A percentile compares a stretch with the other conserved stretches of the same genome.
These are phyloP conservation scores for Heliamphora pulchella DNA, from an alignment of 179 eudicot genomes.

Conservation along the genomic window DNA sequence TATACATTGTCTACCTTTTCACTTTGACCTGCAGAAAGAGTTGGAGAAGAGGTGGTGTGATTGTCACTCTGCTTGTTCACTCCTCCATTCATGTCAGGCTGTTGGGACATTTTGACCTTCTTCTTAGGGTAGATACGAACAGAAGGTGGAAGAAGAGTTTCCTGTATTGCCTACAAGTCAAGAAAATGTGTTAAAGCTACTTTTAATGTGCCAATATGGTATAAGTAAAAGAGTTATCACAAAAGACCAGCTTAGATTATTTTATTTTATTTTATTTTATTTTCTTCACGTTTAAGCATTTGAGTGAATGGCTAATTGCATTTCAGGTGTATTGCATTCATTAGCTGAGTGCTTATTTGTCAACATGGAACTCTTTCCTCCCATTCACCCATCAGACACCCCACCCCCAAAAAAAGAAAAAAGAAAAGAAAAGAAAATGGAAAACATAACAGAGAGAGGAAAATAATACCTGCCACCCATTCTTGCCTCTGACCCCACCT, in stretches of 20 bases:
- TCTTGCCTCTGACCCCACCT: conserved; percentile 82
- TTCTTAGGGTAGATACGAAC: conserved; percentile 63
- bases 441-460: not conserved
- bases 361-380: too few species aligned
- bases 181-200: not conserved
- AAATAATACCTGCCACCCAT: conserved; percentile 76
- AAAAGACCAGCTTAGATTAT: not conserved
- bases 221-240: not conserved
- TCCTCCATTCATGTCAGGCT: conserved; percentile 40
- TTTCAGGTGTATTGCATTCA: too few species aligned
- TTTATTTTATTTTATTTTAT: too few species aligned
- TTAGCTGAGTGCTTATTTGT: too few species aligned
- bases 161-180: conserved; percentile 72
- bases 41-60: conserved; percentile 29
- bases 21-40: conserved; percentile 12
- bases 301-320: too few species aligned
- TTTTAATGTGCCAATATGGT: not conserved
- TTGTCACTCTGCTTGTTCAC: conserved; percentile 26
- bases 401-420: too few species aligned
- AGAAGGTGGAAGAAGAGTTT: conserved; percentile 76
- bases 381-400: too few species aligned
- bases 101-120: conserved; percentile 35
- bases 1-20: conserved; percentile 23
- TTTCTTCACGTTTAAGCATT: too few species aligned
- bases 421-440: too few species aligned